A percentile compares a stretch with the other conserved stretches of the same genome.
phyloP scores from a whole-genome alignment of 2,329 filamentous ascomycete species.

The Ophiocordyceps australis region DNA sequence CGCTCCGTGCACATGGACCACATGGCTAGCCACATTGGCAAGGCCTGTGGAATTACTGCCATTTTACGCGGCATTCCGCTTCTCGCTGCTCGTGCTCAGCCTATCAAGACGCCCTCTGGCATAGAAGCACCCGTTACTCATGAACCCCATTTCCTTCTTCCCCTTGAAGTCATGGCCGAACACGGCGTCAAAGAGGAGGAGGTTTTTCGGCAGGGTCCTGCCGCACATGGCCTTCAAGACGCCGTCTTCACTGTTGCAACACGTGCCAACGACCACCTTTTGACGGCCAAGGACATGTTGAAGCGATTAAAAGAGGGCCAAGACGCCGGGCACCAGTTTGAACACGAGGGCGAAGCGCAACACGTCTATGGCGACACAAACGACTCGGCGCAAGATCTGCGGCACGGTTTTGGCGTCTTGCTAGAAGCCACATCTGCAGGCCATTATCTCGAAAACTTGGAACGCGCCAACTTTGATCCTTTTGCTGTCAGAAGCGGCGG shows the following conservation, averaged over 20 bases:
- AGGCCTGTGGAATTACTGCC: conserved; percentile 75
- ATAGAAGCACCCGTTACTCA: conserved; percentile 15
- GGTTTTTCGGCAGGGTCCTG: conserved; percentile 61
- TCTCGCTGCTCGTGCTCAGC: conserved; percentile 53
- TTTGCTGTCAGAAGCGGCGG: conserved; percentile 43
- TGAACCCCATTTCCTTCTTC: conserved; percentile 51
- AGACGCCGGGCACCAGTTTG: conserved; percentile 70
- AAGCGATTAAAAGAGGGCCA: conserved; percentile 57
- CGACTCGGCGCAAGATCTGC: conserved; percentile 19
- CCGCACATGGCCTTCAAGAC: conserved; percentile 69
- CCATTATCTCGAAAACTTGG: conserved; percentile 60
- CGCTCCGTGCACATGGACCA: conserved; percentile 78
- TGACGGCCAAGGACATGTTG: conserved; percentile 85
- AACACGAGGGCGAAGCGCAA: conserved; percentile 65
- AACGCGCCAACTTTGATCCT: conserved; percentile 69
- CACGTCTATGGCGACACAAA: conserved; percentile 27
- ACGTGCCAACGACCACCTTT: conserved; percentile 85
- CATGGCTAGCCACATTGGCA: conserved; percentile 85
- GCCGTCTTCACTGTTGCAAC: conserved; percentile 87
- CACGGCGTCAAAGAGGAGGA: conserved; percentile 72
- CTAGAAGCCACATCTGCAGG: conserved; percentile 64
- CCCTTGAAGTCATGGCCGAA: conserved; percentile 79
- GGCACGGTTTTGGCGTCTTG: conserved; percentile 59
- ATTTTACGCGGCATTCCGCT: conserved; percentile 76
- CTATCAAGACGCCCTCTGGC: conserved; percentile 22